These are phyloP conservation scores for Zangia roseola DNA, from an alignment of 768 basidiomycete species.

Conservation along the genomic window DNA sequence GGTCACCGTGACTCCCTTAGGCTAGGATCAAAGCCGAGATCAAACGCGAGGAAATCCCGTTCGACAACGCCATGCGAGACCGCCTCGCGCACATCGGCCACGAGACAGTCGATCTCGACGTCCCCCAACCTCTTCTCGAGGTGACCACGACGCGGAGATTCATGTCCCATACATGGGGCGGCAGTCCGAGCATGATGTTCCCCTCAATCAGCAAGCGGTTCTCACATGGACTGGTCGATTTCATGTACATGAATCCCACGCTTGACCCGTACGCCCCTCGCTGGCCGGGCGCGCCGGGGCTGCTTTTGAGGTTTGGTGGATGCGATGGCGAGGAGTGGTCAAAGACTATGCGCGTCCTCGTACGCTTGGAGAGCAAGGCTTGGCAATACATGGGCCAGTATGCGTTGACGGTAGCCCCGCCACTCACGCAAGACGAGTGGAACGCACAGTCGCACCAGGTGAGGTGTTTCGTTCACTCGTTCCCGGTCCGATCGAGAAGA, in stretches of 20 bases:
- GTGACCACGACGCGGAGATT: conserved; percentile 4
- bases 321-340: conserved; percentile 7
- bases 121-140: conserved; percentile 5
- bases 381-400: conserved; percentile 18
- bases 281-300: conserved; percentile 13
- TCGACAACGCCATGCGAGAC: conserved; percentile 6
- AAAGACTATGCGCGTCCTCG: conserved; percentile 13
- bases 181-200: conserved; percentile 1
- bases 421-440: conserved; percentile 6
- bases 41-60: conserved; percentile 4
- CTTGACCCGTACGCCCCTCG: conserved; percentile 11
- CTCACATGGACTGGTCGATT: conserved; percentile 13
- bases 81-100: conserved; percentile 4
- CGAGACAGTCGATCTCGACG: conserved; percentile 7
- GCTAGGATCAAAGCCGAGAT: conserved; percentile 9
- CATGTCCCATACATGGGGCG: conserved; percentile 9
- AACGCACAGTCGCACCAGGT: conserved; percentile 5
- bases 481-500: neutral
- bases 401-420: conserved; percentile 8
- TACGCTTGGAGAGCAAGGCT: conserved; percentile 3
- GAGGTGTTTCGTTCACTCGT: neutral
- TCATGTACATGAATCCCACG: conserved; percentile 10
- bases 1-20: neutral
- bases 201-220: conserved; percentile 5
- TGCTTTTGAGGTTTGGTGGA: conserved; percentile 8